A percentile compares a stretch with the other conserved stretches of the same genome.
These are phyloP conservation scores for Tolypocladium sp. DNA, from an alignment of 2,329 filamentous ascomycete species.

Conservation along the genomic window DNA sequence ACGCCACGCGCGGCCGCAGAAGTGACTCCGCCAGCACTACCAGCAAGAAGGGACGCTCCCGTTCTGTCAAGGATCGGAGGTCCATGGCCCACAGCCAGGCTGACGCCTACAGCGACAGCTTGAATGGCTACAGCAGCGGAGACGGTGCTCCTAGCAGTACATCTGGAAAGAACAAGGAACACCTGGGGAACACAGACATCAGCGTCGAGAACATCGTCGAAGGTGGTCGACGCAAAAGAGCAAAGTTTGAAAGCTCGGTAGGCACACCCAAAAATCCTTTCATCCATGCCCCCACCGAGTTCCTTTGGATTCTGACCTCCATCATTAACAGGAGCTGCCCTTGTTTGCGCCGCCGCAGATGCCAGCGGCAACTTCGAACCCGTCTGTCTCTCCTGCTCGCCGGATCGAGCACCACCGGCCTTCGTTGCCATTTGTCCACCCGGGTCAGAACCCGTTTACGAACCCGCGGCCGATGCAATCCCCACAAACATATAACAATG, in stretches of 20 bases:
- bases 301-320: slow-evolving; percentile 18
- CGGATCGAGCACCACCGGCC: slow-evolving; percentile 65
- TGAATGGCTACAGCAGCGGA: slow-evolving; percentile 77
- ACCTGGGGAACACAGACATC: slow-evolving; percentile 90
- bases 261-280: slow-evolving; percentile 27
- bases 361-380: slow-evolving; percentile 88
- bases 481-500: slow-evolving; percentile 63
- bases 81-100: slow-evolving; percentile 33
- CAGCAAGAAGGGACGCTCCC: slow-evolving; percentile 58
- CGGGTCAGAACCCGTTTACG: slow-evolving; percentile 70
- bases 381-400: slow-evolving; percentile 88
- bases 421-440: slow-evolving; percentile 65
- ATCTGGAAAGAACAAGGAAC: slow-evolving; percentile 67
- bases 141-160: slow-evolving; percentile 72
- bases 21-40: slow-evolving; percentile 61
- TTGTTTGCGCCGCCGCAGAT: slow-evolving; percentile 92
- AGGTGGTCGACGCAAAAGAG: slow-evolving; percentile 87
- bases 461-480: slow-evolving; percentile 73
- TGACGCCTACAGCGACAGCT: slow-evolving; percentile 56
- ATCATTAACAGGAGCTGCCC: slow-evolving; percentile 67
- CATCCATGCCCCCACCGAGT: background rate
- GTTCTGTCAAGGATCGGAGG: slow-evolving; percentile 60
- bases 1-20: slow-evolving; percentile 58
- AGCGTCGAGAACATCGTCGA: slow-evolving; percentile 98
- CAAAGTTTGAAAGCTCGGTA: slow-evolving; percentile 96